Evolutionary conservation across 2,329 filamentous ascomycete genomes (phyloP).

Genomic region (Colletotrichum eremochloae): DNA sequence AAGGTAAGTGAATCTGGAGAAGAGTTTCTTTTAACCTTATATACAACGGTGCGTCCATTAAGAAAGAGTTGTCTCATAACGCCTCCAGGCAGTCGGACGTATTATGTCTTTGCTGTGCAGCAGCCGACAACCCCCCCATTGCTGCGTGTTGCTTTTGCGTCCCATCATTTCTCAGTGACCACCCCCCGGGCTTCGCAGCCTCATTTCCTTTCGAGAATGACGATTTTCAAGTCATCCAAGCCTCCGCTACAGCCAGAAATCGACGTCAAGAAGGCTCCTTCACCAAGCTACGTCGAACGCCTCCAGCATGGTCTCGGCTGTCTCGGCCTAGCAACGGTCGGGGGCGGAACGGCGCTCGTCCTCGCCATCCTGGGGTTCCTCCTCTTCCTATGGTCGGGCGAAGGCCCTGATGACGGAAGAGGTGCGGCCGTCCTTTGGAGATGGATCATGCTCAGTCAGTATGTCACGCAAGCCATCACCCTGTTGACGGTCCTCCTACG

Average conservation of each 20-base stretch:
- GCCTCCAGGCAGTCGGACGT: background rate
- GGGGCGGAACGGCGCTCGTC: constrained; percentile 40
- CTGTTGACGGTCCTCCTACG: constrained; percentile 43
- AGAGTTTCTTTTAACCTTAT: background rate
- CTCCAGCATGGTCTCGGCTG: constrained; percentile 26
- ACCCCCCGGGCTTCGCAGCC: background rate
- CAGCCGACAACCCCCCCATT: background rate
- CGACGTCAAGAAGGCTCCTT: background rate
- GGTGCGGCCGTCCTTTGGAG: constrained; percentile 41
- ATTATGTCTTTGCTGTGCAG: background rate
- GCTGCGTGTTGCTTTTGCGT: background rate
- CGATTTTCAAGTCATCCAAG: constrained; percentile 8
- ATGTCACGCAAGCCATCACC: constrained; percentile 44
- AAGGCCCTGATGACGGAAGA: constrained; percentile 38
- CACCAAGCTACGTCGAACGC: background rate
- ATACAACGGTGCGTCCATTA: background rate
- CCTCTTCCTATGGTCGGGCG: constrained; percentile 43
- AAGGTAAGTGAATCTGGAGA: no score
- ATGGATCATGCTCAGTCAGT: constrained; percentile 41
- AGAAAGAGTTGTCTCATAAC: background rate
- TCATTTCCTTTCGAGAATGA: background rate
- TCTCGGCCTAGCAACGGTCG: constrained; percentile 33
- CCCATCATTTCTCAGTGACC: background rate
- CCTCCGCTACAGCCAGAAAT: background rate
- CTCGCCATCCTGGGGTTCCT: constrained; percentile 44